Percentiles rank a stretch among this genome's conserved stretches.
Evolutionary conservation across 108 stramenopile genomes (phyloP).

Genomic region (Conticribra guillardii): DNA sequence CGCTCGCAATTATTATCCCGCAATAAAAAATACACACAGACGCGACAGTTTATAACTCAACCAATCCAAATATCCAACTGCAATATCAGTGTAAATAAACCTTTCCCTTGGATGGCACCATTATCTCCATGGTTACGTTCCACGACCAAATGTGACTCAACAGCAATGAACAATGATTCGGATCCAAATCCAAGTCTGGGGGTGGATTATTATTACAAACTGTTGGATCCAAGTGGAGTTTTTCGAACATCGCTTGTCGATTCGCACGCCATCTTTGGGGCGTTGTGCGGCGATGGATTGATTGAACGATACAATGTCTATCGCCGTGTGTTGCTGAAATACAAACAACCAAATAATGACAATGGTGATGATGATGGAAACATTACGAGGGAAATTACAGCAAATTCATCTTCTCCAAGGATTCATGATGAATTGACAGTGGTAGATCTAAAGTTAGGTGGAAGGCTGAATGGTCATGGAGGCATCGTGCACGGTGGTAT

Average conservation of each 20-base stretch:
- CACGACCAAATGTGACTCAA: too few species aligned
- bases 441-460: conserved; percentile 34
- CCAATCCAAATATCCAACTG: too few species aligned
- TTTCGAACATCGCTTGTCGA: conserved; percentile 17
- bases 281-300: conserved; percentile 25
- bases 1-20: too few species aligned
- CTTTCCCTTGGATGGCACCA: too few species aligned
- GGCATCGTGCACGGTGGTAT: conserved; percentile 52
- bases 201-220: conserved; percentile 19
- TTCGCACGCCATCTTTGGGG: conserved; percentile 39
- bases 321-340: conserved; percentile 9
- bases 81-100: too few species aligned
- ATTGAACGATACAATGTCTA: conserved; percentile 48
- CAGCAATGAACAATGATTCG: too few species aligned
- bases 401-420: background rate
- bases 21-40: too few species aligned
- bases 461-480: conserved; percentile 33
- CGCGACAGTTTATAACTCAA: too few species aligned
- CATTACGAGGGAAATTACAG: background rate
- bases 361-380: background rate
- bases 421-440: conserved; percentile 19
- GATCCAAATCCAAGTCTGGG: too few species aligned
- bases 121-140: too few species aligned
- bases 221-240: conserved; percentile 18
- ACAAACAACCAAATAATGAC: background rate